phyloP scores from a whole-genome alignment of 768 basidiomycete genomes.

The Boletus barrowsii region DNA sequence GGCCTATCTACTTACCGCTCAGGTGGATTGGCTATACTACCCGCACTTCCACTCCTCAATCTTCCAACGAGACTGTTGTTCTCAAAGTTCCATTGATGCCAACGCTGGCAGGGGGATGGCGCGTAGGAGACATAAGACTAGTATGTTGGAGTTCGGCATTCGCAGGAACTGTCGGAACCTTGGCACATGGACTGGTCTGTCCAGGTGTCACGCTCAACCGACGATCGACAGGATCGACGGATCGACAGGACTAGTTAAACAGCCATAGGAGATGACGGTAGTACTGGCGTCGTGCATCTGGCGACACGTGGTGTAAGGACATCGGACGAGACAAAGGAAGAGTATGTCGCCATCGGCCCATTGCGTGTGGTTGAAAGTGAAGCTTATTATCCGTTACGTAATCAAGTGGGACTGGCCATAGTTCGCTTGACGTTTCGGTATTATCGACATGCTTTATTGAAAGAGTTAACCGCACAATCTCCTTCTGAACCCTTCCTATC shows the following conservation, averaged over 20 bases:
- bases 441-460: constrained; percentile 44
- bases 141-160: constrained; percentile 40
- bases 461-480: constrained; percentile 97
- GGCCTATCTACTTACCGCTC: constrained; percentile 30
- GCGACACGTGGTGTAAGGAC: constrained; percentile 50
- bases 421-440: neutral
- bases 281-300: constrained; percentile 22
- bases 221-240: constrained; percentile 37
- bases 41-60: constrained; percentile 53
- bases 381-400: no score
- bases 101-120: constrained; percentile 48
- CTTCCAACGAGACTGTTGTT: constrained; percentile 47
- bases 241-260: constrained; percentile 20
- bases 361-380: no score
- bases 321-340: no score
- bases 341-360: no score
- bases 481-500: constrained; percentile 95
- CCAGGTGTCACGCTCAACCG: constrained; percentile 36
- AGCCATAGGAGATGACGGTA: constrained; percentile 24
- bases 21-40: constrained; percentile 29
- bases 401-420: no score
- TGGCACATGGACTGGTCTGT: constrained; percentile 27
- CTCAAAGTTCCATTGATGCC: constrained; percentile 32
- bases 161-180: constrained; percentile 15
- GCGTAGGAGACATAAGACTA: constrained; percentile 35